Evolutionary conservation across 1,139 yeast species (phyloP).

Genomic region (Diutina sp.): DNA sequence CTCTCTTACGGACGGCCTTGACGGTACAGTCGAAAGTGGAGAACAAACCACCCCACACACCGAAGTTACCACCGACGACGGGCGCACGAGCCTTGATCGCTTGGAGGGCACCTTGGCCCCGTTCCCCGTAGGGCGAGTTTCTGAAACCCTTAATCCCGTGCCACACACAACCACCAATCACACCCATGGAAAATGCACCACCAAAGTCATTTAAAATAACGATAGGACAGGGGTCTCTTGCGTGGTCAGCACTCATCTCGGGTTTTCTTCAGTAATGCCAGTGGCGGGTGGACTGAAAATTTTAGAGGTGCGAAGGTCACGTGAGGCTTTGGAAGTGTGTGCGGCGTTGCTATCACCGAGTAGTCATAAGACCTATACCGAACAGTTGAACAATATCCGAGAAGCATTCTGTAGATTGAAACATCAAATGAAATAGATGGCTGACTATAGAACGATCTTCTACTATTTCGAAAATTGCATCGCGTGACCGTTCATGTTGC

Average conservation of each 20-base stretch:
- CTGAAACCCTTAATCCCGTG: conserved; percentile 98
- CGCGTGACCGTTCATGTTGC: no score
- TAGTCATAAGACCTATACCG: no score
- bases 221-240: conserved; percentile 98
- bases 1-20: conserved; percentile 91
- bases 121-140: conserved; percentile 93
- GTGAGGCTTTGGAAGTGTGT: neutral
- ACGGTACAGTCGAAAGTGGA: conserved; percentile 93
- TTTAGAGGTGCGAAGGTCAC: neutral
- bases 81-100: conserved; percentile 97
- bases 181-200: conserved; percentile 98
- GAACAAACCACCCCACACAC: conserved; percentile 99
- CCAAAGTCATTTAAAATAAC: conserved; percentile 95
- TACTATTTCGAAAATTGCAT: no score
- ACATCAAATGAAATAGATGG: no score
- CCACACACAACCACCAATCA: conserved; percentile 96
- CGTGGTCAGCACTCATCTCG: conserved; percentile 82
- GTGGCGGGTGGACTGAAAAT: neutral
- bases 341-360: no score
- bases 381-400: no score
- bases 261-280: neutral
- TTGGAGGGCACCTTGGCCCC: conserved; percentile 76
- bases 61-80: conserved; percentile 96
- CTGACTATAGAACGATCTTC: no score
- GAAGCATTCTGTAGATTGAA: no score